Conservation (phyloP, 1,284 basidiomycete species). For the Wallemia ichthyophaga region DNA sequence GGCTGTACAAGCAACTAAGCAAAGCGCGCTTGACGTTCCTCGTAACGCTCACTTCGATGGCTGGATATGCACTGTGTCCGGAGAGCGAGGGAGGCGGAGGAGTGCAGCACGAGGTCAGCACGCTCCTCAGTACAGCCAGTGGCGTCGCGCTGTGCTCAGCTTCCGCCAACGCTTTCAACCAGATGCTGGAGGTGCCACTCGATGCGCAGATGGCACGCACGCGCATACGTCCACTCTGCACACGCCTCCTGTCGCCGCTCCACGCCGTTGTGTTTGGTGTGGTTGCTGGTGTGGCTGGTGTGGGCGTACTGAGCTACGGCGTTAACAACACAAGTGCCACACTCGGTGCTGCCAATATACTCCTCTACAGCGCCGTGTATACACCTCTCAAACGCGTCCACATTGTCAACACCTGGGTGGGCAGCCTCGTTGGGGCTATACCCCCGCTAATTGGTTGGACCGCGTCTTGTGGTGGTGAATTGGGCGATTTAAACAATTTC, state of each 20-base stretch:
- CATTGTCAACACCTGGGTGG: slow-evolving; percentile 83
- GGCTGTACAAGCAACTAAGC: slow-evolving; percentile 43
- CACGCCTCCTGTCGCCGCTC: slow-evolving; percentile 44
- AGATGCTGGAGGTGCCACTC: slow-evolving; percentile 76
- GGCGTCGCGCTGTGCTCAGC: slow-evolving; percentile 77
- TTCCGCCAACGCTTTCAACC: slow-evolving; percentile 81
- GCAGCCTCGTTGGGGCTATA: slow-evolving; percentile 64
- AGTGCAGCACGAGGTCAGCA: slow-evolving; percentile 8
- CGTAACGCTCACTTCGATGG: slow-evolving; percentile 68
- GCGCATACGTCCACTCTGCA: slow-evolving; percentile 59
- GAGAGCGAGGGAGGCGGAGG: slow-evolving; percentile 42
- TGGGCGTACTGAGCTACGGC: slow-evolving; percentile 45
- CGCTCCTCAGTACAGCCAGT: slow-evolving; percentile 48
- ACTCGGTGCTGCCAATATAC: slow-evolving; percentile 57
- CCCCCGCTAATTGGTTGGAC: slow-evolving; percentile 98
- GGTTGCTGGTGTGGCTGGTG: slow-evolving; percentile 42
- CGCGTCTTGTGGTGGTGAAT: slow-evolving; percentile 53
- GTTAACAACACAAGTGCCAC: slow-evolving; percentile 65
- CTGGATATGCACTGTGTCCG: slow-evolving; percentile 74
- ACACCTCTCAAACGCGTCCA: slow-evolving; percentile 78
- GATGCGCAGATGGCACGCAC: slow-evolving; percentile 94
- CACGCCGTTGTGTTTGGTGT: slow-evolving; percentile 59
- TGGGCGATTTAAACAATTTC: slow-evolving; percentile 20
- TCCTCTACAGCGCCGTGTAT: slow-evolving; percentile 69
- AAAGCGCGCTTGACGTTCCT: slow-evolving; percentile 69